Evolutionary conservation across 768 basidiomycete genomes (phyloP), one percentile per base, ranked within the genome.

Genomic region (Leccinum truebloodii): DNA sequence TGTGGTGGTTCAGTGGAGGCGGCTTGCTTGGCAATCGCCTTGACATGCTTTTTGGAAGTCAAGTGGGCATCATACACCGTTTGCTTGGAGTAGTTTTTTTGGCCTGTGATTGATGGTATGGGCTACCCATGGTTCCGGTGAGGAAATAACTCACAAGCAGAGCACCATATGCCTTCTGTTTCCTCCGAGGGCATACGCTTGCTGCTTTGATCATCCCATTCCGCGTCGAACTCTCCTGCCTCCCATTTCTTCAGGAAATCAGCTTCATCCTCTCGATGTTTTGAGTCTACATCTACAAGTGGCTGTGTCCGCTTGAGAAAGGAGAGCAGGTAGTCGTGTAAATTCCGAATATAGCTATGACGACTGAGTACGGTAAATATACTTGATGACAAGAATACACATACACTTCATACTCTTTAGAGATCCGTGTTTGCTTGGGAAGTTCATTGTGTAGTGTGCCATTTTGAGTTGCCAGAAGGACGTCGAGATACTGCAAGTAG

Each of bases 41-140:
- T 99, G 69, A 92, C 77, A 69, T 99, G 97, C 73, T 94, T 98
- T 79, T 95, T 98, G 22, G 95, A 96, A 2, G 87, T 94, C 55
- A 98, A 75, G 72, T 98, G 97, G 2, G 95, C 95, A 63, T 97
- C 92, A 72, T 95, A 99, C 9, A 99, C 97, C 0, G 97, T 98
- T 74, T 98, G 93, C 74, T 98, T 99, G 13, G 95, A 85, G 75
- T 98, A 98, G 59, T 84, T 79, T 72, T 95, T 97, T 76, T 98
- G 94, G 73, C 95, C 95, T 98, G 68, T 34, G 26, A 32, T 39
- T 34, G 49, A 59, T 59, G 39, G 39, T 50, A 55, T 59, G 35
- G 58, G 49, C n/a, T 46, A 10, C 18, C 48, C 54, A 51, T 35
- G 51, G 34, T 12, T 0, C 58, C 20, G 54, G 60, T 50, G 52